phyloP scores from a whole-genome alignment of 2,329 filamentous ascomycete species.

The Trichoderma arundinaceum region DNA sequence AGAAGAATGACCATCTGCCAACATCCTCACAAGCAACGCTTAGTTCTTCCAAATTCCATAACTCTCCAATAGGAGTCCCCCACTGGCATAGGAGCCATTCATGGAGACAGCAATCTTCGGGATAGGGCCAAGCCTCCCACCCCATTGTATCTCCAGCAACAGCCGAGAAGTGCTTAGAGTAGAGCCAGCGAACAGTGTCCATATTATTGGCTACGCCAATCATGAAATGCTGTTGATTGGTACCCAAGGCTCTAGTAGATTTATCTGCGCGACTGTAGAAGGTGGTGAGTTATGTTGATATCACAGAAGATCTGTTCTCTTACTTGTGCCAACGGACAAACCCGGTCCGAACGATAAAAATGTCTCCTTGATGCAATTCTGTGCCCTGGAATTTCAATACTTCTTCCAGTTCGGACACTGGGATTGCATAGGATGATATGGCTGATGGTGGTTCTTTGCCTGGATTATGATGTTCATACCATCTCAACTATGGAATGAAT shows the following conservation, averaged over 20 bases:
- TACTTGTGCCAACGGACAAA: conserved; percentile 14
- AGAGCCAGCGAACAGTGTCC: conserved; percentile 13
- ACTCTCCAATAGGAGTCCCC: conserved; percentile 4
- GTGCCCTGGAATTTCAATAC: conserved; percentile 6
- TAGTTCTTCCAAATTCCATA: conserved; percentile 6
- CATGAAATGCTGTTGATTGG: neutral
- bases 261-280: neutral
- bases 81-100: conserved; percentile 15
- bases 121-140: conserved; percentile 13
- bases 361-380: conserved; percentile 2
- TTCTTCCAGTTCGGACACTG: conserved; percentile 1
- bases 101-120: neutral
- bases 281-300: neutral
- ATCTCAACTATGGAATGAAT: neutral
- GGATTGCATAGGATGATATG: neutral
- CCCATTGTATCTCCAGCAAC: conserved; percentile 9
- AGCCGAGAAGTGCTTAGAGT: conserved; percentile 7
- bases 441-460: conserved; percentile 11
- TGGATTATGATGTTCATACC: neutral
- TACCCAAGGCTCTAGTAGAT: neutral
- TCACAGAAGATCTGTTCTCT: neutral
- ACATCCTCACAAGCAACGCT: neutral
- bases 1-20: neutral
- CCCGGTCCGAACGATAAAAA: conserved; percentile 1
- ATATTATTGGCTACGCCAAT: conserved; percentile 1